Conservation (phyloP, 2,329 filamentous ascomycete genomes). For the Diplodia corticola region DNA sequence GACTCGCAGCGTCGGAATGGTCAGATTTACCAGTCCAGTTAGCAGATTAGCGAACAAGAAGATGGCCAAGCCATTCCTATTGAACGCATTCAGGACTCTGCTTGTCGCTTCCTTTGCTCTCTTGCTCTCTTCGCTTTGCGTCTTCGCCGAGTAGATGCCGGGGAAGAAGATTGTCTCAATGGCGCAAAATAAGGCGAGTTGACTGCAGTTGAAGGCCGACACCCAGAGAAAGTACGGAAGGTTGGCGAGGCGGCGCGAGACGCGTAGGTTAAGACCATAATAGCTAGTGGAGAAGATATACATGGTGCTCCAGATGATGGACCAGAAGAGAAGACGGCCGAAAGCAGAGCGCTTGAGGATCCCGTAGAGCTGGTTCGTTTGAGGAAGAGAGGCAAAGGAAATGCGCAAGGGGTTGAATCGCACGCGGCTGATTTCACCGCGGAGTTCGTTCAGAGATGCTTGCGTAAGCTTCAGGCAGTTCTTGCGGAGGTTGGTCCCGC, state of each 20-base stretch:
- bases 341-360: constrained; percentile 60
- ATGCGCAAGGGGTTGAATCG: constrained; percentile 13
- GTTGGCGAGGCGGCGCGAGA: constrained; percentile 89
- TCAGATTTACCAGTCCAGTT: constrained; percentile 87
- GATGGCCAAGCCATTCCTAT: constrained; percentile 80
- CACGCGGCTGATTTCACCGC: not conserved
- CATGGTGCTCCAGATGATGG: constrained; percentile 66
- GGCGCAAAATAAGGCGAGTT: constrained; percentile 74
- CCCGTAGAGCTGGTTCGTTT: constrained; percentile 39
- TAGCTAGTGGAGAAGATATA: constrained; percentile 71
- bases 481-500: not conserved
- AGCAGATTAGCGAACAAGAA: constrained; percentile 88
- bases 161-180: constrained; percentile 81
- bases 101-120: constrained; percentile 72
- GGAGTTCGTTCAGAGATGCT: not conserved
- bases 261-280: constrained; percentile 70
- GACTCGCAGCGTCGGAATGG: constrained; percentile 76
- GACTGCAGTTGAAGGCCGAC: constrained; percentile 83
- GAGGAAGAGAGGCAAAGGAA: not conserved
- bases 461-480: constrained; percentile 10
- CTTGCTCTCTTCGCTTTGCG: constrained; percentile 60
- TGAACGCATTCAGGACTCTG: constrained; percentile 77
- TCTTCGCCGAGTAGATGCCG: constrained; percentile 60
- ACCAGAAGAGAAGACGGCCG: constrained; percentile 64
- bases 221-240: constrained; percentile 93